Evolutionary conservation across 2,329 filamentous ascomycete species (phyloP).

Genomic region (Sarocladium kiliense): DNA sequence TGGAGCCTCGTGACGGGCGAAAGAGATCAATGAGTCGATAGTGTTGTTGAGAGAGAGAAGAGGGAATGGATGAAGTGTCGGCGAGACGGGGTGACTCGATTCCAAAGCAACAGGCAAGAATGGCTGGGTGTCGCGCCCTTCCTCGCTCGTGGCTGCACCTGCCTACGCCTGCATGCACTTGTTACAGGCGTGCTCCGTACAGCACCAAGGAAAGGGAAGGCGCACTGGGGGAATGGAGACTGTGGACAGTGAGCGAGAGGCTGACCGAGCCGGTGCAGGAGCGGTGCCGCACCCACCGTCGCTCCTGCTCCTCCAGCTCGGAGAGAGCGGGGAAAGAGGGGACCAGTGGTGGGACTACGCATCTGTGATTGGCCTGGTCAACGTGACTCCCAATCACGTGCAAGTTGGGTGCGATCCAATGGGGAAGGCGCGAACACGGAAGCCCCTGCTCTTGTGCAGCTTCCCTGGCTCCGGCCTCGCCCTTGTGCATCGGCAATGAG

Average conservation of each 20-base stretch:
- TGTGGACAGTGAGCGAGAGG: not conserved
- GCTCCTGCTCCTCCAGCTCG: constrained; percentile 3
- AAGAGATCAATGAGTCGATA: not conserved
- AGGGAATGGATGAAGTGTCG: not conserved
- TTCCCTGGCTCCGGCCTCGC: not conserved
- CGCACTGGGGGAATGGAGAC: not conserved
- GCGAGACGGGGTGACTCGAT: constrained; percentile 2
- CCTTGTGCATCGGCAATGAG: not conserved
- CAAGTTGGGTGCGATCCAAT: not conserved
- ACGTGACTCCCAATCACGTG: constrained; percentile 4
- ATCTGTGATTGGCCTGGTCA: not conserved
- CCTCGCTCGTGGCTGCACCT: not conserved
- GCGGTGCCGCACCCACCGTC: not conserved
- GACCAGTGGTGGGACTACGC: not conserved
- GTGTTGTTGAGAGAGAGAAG: not conserved
- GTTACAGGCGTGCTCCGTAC: not conserved
- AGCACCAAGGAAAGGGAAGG: not conserved
- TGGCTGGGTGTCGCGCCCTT: constrained; percentile 5
- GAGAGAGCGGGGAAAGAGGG: constrained; percentile 7
- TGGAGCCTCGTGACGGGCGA: not conserved
- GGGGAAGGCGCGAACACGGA: constrained; percentile 5
- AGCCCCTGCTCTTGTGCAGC: not conserved
- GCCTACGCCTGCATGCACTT: not conserved
- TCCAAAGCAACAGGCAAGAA: constrained; percentile 2
- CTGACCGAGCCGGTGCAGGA: not conserved